Percentiles rank a stretch among this genome's conserved stretches.
Conservation (phyloP, 2,329 filamentous ascomycete species). For the Penicillium sp. region DNA sequence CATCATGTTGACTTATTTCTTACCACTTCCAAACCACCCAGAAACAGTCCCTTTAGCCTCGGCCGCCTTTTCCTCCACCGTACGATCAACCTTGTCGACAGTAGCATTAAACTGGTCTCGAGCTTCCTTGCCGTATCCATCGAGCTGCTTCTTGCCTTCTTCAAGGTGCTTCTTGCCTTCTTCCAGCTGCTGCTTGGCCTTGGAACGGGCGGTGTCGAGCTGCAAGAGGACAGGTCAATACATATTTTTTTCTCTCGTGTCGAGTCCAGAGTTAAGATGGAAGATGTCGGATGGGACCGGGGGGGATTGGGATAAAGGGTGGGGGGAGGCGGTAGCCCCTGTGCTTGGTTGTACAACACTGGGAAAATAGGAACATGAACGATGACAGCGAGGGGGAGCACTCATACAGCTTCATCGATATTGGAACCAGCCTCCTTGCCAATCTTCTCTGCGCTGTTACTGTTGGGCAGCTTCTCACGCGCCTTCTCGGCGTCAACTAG, state of each 20-base stretch:
- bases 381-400: not conserved
- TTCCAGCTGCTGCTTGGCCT: conserved; percentile 36
- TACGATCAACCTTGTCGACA: conserved; percentile 79
- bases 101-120: conserved; percentile 55
- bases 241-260: too few species aligned
- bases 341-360: not conserved
- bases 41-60: conserved; percentile 84
- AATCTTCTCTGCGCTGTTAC: conserved; percentile 66
- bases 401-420: conserved; percentile 69
- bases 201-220: conserved; percentile 64
- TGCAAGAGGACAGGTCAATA: conserved; percentile 33
- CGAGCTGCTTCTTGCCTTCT: conserved; percentile 59
- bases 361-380: conserved; percentile 11
- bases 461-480: conserved; percentile 66
- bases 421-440: conserved; percentile 66
- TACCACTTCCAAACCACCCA: conserved; percentile 78
- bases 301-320: not conserved
- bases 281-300: not conserved
- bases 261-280: not conserved
- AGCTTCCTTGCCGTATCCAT: conserved; percentile 68
- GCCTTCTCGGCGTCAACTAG: conserved; percentile 76
- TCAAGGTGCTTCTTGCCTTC: conserved; percentile 39
- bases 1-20: conserved; percentile 30
- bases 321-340: not conserved
- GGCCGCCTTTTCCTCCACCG: conserved; percentile 73